A percentile compares a stretch with the other conserved stretches of the same genome.
Evolutionary conservation across 805 yeast genomes (phyloP).

Genomic region (Yarrowia yakushimensis): DNA sequence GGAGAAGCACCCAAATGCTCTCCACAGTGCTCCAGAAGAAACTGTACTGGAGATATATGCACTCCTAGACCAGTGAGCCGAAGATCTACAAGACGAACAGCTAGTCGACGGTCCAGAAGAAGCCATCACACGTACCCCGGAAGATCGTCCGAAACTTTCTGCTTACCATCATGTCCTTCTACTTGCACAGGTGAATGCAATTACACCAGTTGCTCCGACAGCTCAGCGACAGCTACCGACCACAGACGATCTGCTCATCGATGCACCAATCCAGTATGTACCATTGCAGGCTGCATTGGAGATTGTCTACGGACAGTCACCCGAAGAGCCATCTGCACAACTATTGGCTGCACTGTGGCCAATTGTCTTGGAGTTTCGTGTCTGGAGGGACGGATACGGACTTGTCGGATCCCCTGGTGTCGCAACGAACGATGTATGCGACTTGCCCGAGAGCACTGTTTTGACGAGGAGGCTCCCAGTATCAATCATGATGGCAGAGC

Average conservation of each 20-base stretch:
- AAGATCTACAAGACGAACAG: neutral
- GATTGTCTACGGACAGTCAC: neutral
- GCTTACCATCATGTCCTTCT: neutral
- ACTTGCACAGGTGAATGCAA: neutral
- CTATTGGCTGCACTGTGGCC: neutral
- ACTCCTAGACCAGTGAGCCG: neutral
- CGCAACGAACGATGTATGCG: neutral
- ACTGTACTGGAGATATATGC: neutral
- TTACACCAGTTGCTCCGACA: neutral
- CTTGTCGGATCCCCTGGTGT: slow-evolving; percentile 12
- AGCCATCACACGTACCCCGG: neutral
- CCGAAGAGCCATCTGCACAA: neutral
- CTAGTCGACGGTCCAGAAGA: neutral
- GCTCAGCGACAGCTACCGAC: neutral
- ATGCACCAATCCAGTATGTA: neutral
- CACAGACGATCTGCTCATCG: neutral
- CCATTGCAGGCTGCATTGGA: neutral
- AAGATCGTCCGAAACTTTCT: neutral
- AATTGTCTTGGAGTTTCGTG: neutral
- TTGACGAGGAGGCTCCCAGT: neutral
- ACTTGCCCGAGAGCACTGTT: neutral
- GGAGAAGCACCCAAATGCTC: neutral
- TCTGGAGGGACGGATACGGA: neutral
- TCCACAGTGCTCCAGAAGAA: neutral
- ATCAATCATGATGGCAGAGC: neutral